phyloP scores from a whole-genome alignment of 1,139 yeast species.

The Geotrichum cucujoidarum region DNA sequence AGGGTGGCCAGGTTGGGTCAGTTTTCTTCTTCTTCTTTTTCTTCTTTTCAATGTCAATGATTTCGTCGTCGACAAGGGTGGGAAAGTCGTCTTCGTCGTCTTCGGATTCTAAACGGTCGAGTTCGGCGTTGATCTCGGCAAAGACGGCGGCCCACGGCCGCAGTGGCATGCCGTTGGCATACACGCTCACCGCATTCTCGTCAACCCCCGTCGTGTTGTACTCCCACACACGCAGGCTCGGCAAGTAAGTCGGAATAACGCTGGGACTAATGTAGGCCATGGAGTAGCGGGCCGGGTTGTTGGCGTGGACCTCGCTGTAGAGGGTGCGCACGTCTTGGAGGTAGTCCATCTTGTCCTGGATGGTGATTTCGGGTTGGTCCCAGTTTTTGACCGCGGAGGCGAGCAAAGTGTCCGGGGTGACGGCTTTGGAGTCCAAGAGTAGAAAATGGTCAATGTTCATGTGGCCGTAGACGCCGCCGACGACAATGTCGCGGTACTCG shows the following conservation, averaged over 20 bases:
- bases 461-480: conserved; percentile 82
- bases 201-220: conserved; percentile 60
- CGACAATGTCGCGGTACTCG: conserved; percentile 74
- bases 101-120: conserved; percentile 24
- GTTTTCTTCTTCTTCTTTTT: conserved; percentile 30
- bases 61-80: conserved; percentile 23
- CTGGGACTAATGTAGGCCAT: conserved; percentile 69
- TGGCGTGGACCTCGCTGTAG: conserved; percentile 14
- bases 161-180: conserved; percentile 23
- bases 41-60: conserved; percentile 24
- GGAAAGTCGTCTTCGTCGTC: conserved; percentile 15
- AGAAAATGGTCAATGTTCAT: conserved; percentile 85
- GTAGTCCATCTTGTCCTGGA: conserved; percentile 20
- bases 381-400: conserved; percentile 9
- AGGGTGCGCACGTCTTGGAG: conserved; percentile 20
- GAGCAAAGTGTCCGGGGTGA: not conserved
- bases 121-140: conserved; percentile 41
- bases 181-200: conserved; percentile 19
- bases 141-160: conserved; percentile 52
- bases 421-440: conserved; percentile 56
- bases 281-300: conserved; percentile 53
- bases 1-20: conserved; percentile 65
- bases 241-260: conserved; percentile 77
- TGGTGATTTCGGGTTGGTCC: conserved; percentile 11
- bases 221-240: conserved; percentile 81